Evolutionary conservation across 768 basidiomycete genomes (phyloP), one percentile per base, ranked within the genome.

Genomic region (Sarcomyxa edulis): DNA sequence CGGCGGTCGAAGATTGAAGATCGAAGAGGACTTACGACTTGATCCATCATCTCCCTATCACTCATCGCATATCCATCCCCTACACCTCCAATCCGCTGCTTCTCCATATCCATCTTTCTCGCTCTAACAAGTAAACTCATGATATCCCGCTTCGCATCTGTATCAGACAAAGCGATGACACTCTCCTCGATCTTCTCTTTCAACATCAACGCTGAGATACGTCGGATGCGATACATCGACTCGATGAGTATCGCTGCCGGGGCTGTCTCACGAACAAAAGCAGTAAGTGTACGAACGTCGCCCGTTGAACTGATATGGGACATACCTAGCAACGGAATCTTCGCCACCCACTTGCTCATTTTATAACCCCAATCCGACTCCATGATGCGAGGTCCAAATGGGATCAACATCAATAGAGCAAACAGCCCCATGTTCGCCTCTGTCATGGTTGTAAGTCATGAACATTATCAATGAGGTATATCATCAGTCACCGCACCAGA

Each of bases 91-190:
- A 42, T 47, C 11, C 56, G 56, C 23, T 57, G 60, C 26, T 52
- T 51, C 21, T 59, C 58, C 21, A 58, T 33, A 22, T 65, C 65
- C 7, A 58, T 60, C 42, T 62, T 65, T 15, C 69, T 55, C 7
- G 69, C 66, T 18, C 66, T 60, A 10, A 74, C 66, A 1, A 76
- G 58, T 12, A 74, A 43, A 36, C 61, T 66, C 73, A 74, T 76
- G 33, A 76, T 69, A 57, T 76, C 72, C 35, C 62, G 59, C 48
- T 74, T 73, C 7, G 62, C 55, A 18, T 60, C 57, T 5, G 49
- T 59, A 37, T 71, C 72, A 5, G 60, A 59, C 10, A 53, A 39
- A 8, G 49, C 27, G 8, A 66, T 42, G 23, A 45, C 42, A 10
- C 60, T 50, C n/a, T 72, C 72, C 4, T 39, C 43, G 45, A 66